Base-by-base conservation (phyloP, 345 rosid genomes). In the Arabis hirsuta region DNA sequence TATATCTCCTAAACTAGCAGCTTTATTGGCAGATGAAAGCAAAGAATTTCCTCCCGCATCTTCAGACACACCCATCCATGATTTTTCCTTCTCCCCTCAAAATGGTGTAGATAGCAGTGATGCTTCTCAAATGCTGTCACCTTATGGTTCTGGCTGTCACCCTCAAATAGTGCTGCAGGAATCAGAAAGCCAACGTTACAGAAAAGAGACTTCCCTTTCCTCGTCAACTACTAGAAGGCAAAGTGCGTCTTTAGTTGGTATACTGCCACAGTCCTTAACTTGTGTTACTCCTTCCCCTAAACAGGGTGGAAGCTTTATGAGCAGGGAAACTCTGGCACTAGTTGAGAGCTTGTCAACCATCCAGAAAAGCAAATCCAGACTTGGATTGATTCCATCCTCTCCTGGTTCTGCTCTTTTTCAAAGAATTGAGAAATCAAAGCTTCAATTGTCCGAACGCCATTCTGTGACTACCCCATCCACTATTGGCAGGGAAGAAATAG, bases 1-100 rank as follows among this genome's bases (percentile, higher is more conserved):
- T 69, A 80, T 95, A 46, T 84, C 96, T 80, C 94, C 99, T 65
- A 20, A 70, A 6, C 32, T 92, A 69, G 97, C 87, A 79, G 96
- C 91, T 38, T 73, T 95, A 32, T 31, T 92, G 76, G 92, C 85
- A 7, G 82, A 73, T 80, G 85, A 84, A 53, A 79, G 80, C 65
- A 73, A 73, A 73, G 83, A 77, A 46, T 13, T 80, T 66, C 66
- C 62, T 68, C 81, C 67, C 72, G 53, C 29, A 47, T 77, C 80
- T 38, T 39, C 72, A 55, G 69, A 53, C 12, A 76, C 70, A 8
- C 80, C 70, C 39, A 65, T 76, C 54, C 80, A 55, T 67, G 69
- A 64, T 67, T 65, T 62, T 66, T 67, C 61, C 76, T 63, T 55
- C 22, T 53, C 69, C 32, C 73, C 44, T 19, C 73, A 44, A 45